Base-by-base conservation (phyloP, 371 early-diverging fungal species). In the Haplosporangium sp. region DNA sequence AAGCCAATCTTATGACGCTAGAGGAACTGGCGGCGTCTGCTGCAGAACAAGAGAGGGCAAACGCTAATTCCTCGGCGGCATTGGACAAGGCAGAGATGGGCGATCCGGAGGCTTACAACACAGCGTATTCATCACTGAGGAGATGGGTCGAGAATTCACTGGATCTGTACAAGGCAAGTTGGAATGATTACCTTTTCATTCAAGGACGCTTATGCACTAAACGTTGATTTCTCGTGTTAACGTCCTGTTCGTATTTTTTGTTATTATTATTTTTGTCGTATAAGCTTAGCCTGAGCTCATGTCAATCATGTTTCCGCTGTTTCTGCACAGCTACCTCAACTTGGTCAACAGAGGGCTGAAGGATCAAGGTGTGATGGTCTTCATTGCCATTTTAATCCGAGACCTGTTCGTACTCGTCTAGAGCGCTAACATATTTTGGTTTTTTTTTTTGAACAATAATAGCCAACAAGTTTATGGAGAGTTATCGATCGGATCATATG, bases 141-240 rank as follows among this genome's bases (percentile, higher is more conserved):
- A 86, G 88, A 57, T 99, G 99, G 99, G 91, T 99, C 43, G 95
- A 97, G 64, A 95, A 94, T 67, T 97, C 98, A 12, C 86, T 99
- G 52, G 99, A 99, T 73, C 83, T 89, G 67, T 97, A 95, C 86
- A 93, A 91, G 89, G 94, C 93, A 83, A 41, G 60, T 29, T 29
- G 29, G 29, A 29, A 4, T 29, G 29, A 29, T 29, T 29, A 29
- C 29, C 4, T 29, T 6, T 41, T 36, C 18, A 5, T 29, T 29
- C 29, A 29, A 29, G 29, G 29, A 29, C 29, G 4, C 29, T 29
- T 29, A 4, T 29, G 29, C 29, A 29, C 29, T 29, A 4, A 4
- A 29, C 29, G 4, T 29, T 29, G 29, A 29, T 29, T 29, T 29
- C 29, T 29, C 29, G 29, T 29, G 29, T 29, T 29, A 29, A 29